Conservation (phyloP, 2,329 filamentous ascomycete species). For the Cryphonectria radicalis region DNA sequence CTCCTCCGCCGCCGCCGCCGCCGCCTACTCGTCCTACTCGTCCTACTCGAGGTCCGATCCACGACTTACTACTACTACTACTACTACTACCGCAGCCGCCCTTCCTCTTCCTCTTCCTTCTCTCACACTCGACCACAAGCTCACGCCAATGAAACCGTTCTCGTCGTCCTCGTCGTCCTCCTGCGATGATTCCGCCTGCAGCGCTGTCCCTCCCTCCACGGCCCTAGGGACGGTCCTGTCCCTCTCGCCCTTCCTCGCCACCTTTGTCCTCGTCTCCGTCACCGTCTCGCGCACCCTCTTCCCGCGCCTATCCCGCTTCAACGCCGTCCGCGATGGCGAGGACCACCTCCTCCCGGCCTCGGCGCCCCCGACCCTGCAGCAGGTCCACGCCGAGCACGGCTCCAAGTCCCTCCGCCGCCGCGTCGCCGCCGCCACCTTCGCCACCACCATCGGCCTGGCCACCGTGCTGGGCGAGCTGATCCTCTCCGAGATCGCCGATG, state of each 20-base stretch:
- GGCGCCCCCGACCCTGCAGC: slow-evolving; percentile 62
- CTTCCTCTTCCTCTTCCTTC: background rate
- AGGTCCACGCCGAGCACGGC: slow-evolving; percentile 63
- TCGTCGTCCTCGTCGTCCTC: slow-evolving; percentile 33
- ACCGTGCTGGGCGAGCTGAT: slow-evolving; percentile 80
- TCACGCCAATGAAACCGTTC: slow-evolving; percentile 18
- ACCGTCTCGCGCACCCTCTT: slow-evolving; percentile 72
- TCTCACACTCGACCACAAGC: background rate
- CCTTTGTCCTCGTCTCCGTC: slow-evolving; percentile 66
- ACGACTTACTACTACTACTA: no score
- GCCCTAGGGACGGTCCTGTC: slow-evolving; percentile 57
- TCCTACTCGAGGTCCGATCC: no score
- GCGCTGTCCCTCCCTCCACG: slow-evolving; percentile 48
- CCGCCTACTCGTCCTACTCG: no score
- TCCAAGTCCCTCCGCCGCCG: slow-evolving; percentile 55
- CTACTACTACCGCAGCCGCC: background rate
- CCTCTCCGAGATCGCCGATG: slow-evolving; percentile 80
- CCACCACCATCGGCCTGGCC: slow-evolving; percentile 75
- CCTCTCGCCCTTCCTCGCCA: slow-evolving; percentile 71
- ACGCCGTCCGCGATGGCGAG: slow-evolving; percentile 56
- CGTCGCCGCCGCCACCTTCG: slow-evolving; percentile 69
- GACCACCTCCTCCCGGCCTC: slow-evolving; percentile 66
- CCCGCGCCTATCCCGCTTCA: slow-evolving; percentile 67
- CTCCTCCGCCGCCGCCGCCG: no score
- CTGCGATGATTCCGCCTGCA: slow-evolving; percentile 64